A percentile compares a stretch with the other conserved stretches of the same genome.
Conservation (phyloP, 192 early-diverging fungal species). For the Coemansia guatemalensis region DNA sequence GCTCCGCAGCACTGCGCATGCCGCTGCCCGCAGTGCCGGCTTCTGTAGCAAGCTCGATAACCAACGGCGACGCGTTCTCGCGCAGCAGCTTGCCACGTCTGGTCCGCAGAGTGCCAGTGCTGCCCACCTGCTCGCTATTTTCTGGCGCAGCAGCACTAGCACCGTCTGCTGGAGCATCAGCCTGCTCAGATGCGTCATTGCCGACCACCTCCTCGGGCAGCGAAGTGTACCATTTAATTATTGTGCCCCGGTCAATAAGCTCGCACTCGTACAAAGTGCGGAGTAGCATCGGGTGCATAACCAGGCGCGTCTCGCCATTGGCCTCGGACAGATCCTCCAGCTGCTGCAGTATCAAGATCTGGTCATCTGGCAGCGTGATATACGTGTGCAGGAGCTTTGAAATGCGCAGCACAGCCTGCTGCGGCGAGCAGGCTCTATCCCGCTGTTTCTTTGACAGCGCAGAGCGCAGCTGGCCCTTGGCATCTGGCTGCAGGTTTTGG, state of each 20-base stretch:
- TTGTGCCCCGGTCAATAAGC: constrained; percentile 36
- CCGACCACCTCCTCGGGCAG: background rate
- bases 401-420: constrained; percentile 30
- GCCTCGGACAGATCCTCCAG: constrained; percentile 47
- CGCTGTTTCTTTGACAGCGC: constrained; percentile 41
- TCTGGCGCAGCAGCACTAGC: constrained; percentile 1
- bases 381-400: constrained; percentile 42
- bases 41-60: constrained; percentile 26
- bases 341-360: constrained; percentile 33
- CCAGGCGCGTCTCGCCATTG: constrained; percentile 24
- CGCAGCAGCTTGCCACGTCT: constrained; percentile 38
- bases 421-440: constrained; percentile 21
- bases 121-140: background rate
- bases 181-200: background rate
- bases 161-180: background rate
- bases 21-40: background rate
- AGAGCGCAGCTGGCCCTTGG: constrained; percentile 17
- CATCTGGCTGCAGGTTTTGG: background rate
- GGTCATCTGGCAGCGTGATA: constrained; percentile 41
- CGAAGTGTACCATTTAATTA: constrained; percentile 33
- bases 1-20: background rate
- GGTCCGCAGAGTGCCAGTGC: background rate
- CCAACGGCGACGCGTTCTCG: constrained; percentile 26
- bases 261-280: constrained; percentile 47
- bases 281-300: constrained; percentile 32